phyloP scores from a whole-genome alignment of 2,329 filamentous ascomycete genomes.

The Penicillium sp. region DNA sequence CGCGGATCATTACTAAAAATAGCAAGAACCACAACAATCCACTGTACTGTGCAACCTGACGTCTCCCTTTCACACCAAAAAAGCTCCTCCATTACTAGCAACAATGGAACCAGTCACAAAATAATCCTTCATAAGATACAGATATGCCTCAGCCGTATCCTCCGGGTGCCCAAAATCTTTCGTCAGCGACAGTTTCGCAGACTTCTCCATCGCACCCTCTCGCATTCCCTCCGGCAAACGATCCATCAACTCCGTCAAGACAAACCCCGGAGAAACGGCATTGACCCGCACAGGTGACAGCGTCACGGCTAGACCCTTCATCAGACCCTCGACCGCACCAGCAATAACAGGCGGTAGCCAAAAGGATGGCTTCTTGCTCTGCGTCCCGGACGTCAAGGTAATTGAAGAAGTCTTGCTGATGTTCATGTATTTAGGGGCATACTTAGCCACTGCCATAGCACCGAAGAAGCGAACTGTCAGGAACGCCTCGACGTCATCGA shows the following conservation, averaged over 20 bases:
- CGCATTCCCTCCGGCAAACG: conserved; percentile 3
- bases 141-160: conserved; percentile 50
- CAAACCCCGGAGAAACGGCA: conserved; percentile 10
- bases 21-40: background rate
- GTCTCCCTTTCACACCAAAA: conserved; percentile 1
- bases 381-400: conserved; percentile 11
- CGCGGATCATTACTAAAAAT: background rate
- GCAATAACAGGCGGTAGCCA: conserved; percentile 5
- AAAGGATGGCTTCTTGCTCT: conserved; percentile 7
- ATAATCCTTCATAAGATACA: conserved; percentile 44
- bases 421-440: conserved; percentile 10
- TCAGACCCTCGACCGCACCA: conserved; percentile 12
- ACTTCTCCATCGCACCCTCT: conserved; percentile 1
- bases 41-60: background rate
- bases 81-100: conserved; percentile 38
- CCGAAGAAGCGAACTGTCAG: conserved; percentile 13
- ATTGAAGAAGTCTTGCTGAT: conserved; percentile 6
- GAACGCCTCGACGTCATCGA: conserved; percentile 8
- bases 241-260: conserved; percentile 9
- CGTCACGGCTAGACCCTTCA: conserved; percentile 13
- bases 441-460: conserved; percentile 13
- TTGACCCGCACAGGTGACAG: conserved; percentile 14
- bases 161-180: conserved; percentile 36
- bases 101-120: conserved; percentile 43
- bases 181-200: background rate